A percentile compares a stretch with the other conserved stretches of the same genome.
Conservation (phyloP, 163 green algal genomes). For the Coccomyxa subellipsoidea region DNA sequence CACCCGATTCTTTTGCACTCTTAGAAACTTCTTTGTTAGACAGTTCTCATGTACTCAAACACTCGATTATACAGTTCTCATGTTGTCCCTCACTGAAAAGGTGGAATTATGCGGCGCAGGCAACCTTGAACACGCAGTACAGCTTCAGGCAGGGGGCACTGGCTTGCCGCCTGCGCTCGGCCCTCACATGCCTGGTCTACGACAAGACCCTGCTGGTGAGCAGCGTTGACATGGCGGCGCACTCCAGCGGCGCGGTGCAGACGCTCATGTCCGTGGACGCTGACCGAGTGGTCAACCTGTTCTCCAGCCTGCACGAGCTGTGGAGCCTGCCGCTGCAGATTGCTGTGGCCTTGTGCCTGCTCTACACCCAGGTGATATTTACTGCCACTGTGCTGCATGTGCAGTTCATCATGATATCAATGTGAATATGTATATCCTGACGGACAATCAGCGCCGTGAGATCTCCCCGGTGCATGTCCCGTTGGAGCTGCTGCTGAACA, state of each 20-base stretch:
- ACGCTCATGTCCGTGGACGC: constrained; percentile 82
- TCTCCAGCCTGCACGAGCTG: constrained; percentile 66
- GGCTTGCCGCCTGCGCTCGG: constrained; percentile 48
- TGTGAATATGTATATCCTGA: too few species aligned
- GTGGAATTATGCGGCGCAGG: constrained; percentile 18
- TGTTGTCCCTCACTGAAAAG: too few species aligned
- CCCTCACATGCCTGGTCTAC: constrained; percentile 36
- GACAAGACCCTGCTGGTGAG: constrained; percentile 34
- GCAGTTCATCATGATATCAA: too few species aligned
- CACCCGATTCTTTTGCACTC: too few species aligned
- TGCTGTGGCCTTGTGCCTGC: constrained; percentile 64
- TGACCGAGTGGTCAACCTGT: constrained; percentile 66
- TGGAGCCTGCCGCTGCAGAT: constrained; percentile 79
- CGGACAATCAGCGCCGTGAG: too few species aligned
- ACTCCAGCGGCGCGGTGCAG: constrained; percentile 27
- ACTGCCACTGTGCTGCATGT: too few species aligned
- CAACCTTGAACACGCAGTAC: constrained; percentile 54
- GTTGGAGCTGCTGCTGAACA: too few species aligned
- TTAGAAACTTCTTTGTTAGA: too few species aligned
- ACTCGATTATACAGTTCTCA: too few species aligned
- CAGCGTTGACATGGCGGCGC: constrained; percentile 22
- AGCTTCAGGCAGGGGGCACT: constrained; percentile 46
- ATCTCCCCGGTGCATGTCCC: too few species aligned
- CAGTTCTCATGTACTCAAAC: too few species aligned
- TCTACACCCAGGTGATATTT: constrained; percentile 84